Base-by-base conservation (phyloP, 2,329 filamentous ascomycete species). In the Metarhizium brunneum region DNA sequence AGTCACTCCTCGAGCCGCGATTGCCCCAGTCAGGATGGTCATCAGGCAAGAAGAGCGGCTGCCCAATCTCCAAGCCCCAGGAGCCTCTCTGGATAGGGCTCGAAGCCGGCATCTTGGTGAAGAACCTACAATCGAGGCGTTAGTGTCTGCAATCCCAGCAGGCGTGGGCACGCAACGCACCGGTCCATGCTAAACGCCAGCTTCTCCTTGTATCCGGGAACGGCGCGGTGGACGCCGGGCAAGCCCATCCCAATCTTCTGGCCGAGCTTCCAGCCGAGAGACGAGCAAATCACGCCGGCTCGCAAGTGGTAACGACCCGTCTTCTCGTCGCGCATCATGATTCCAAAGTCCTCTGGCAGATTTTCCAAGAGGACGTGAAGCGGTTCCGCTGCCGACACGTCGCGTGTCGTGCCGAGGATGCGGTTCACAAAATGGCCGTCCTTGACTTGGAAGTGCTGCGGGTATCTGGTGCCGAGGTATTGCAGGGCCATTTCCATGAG, bases 101-200 rank as follows among this genome's bases (percentile, higher is more conserved):
- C 59, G 85, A 80, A 0, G 85, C 80, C 0, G 88, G 82, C 74
- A 91, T 83, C 65, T 89, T 92, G 35, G 85, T 82, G 65, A 95
- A 95, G 69, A 84, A 94, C n/a, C 87, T 88, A 54, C 7, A 32
- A 25, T 25, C 47, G 65, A 45, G n/a, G 16, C 16, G 18, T 45
- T 11, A 45, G 42, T 16, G 16, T 6, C 18, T 20, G n/a, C 8
- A 6, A 6, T 16, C 6, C 18, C 8, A 25, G 11, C 38, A 3
- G 38, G 3, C 8, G 2, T 40, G 8, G 8, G 5, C 7, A 13
- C 11, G 11, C 7, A 20, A 45, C 79, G 52, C 71, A 90, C 81
- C 88, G 78, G 64, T 95, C 89, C 86, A 95, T 92, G 45, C 87
- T 91, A 60, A 90, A 87, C 42, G 87, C 81, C 87, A 95, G 91